These are phyloP conservation scores for Neocatenulostroma microsporum DNA, from an alignment of 2,329 filamentous ascomycete species.

Conservation along the genomic window DNA sequence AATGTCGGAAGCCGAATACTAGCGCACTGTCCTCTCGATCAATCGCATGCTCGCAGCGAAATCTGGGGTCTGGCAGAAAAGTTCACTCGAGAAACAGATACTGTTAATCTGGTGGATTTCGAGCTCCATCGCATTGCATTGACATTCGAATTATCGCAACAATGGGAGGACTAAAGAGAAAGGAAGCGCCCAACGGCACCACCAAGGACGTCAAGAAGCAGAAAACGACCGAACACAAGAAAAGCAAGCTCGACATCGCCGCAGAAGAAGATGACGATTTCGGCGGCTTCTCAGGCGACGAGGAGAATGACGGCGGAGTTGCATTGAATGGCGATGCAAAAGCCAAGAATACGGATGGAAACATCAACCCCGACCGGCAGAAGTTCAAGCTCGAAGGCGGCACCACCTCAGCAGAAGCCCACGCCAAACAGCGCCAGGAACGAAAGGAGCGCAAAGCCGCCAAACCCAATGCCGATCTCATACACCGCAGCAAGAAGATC, in stretches of 20 bases:
- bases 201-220: conserved; percentile 28
- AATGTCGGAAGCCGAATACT: no score
- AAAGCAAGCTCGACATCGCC: conserved; percentile 18
- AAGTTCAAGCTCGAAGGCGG: conserved; percentile 32
- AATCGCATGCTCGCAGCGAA: no score
- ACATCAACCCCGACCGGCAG: conserved; percentile 17
- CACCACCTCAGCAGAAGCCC: conserved; percentile 75
- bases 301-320: conserved; percentile 5
- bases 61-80: no score
- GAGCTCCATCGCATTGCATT: no score
- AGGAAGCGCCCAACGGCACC: conserved; percentile 26
- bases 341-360: conserved; percentile 8
- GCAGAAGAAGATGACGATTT: conserved; percentile 22
- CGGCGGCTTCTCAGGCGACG: conserved; percentile 12
- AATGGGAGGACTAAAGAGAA: conserved; percentile 35
- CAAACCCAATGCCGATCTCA: conserved; percentile 85
- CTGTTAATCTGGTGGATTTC: no score
- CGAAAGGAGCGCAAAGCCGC: conserved; percentile 81
- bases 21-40: no score
- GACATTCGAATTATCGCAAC: no score
- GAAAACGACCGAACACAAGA: conserved; percentile 31
- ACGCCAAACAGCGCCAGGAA: conserved; percentile 85
- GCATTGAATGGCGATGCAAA: conserved; percentile 6
- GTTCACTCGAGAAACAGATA: no score
- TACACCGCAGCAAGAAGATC: conserved; percentile 85